Base-by-base conservation (phyloP, 2,329 filamentous ascomycete genomes). In the Cercospora sp. region DNA sequence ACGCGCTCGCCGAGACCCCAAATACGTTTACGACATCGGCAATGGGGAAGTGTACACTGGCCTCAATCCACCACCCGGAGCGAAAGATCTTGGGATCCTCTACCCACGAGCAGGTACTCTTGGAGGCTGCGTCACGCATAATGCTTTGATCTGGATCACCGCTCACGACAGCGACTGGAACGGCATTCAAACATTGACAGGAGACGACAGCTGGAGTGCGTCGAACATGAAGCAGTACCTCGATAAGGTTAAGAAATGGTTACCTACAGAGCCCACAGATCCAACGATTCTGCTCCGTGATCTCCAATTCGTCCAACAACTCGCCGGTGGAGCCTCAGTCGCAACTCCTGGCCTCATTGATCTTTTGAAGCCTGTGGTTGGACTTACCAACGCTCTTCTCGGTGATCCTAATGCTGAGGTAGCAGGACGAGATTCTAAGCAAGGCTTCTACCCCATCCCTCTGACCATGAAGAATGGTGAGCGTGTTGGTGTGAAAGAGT, bases 91-190 rank as follows among this genome's bases (percentile, higher is more conserved):
- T 70, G 87, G 87, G 4, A 85, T 84, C 20, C 80, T 86, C 7
- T 90, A 89, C 72, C 87, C 87, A 4, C 84, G 87, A n/a, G 81
- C 85, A 2, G 86, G 83, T 20, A 84, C 82, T 3, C 78, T 89
- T 1, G 86, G 68, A 45, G 66, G 66, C 36, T 68, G 87, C 76
- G 84, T 86, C 1, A 83, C 85, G 6, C 88, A 91, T 78, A 88
- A 89, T 59, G 87, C 87, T 7, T 77, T 89, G 58, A 85, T 90
- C 60, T 82, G 84, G 18, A 80, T 89, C 30, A 84, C 87, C 68
- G 87, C 88, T 0, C 80, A 87, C 66, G 81, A 85, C 57, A 84
- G 82, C 39, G 89, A 91, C 76, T 90, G 86, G 78, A 81, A 87
- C 59, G 78, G 84, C 71, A 85, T 90, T 66, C 84, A 83, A 3